Percentiles rank a stretch among this genome's conserved stretches.
phyloP scores from a whole-genome alignment of 2,329 filamentous ascomycete species.

The Fusarium pseudograminearum region DNA sequence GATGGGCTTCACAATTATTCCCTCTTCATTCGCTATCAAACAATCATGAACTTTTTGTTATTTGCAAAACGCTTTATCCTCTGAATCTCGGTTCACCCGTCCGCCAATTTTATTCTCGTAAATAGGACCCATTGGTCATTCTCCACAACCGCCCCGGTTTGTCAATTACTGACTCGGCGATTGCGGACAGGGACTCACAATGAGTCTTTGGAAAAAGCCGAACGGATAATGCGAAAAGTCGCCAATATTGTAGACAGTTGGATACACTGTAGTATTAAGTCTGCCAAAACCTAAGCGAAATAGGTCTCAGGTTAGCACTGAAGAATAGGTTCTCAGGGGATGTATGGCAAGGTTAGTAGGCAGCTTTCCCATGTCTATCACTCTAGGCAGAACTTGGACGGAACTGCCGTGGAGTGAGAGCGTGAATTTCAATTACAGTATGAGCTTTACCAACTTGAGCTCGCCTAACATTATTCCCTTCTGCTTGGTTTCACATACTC shows the following conservation, averaged over 20 bases:
- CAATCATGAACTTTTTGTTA: background rate
- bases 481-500: background rate
- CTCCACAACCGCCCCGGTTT: conserved; percentile 10
- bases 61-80: background rate
- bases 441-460: background rate
- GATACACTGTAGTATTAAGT: background rate
- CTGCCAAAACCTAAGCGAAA: background rate
- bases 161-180: conserved; percentile 11
- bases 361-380: background rate
- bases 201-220: background rate
- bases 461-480: background rate
- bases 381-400: background rate
- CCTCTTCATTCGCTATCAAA: background rate
- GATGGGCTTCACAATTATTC: background rate
- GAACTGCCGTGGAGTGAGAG: background rate
- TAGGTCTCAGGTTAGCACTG: background rate
- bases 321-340: background rate
- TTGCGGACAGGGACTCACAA: conserved; percentile 13
- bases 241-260: background rate
- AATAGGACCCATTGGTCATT: conserved; percentile 3
- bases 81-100: conserved; percentile 15
- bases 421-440: background rate
- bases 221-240: background rate
- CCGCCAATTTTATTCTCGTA: background rate
- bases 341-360: background rate